Base-by-base conservation (phyloP, 257 asterid genomes). In the Capsicum baccatum region DNA sequence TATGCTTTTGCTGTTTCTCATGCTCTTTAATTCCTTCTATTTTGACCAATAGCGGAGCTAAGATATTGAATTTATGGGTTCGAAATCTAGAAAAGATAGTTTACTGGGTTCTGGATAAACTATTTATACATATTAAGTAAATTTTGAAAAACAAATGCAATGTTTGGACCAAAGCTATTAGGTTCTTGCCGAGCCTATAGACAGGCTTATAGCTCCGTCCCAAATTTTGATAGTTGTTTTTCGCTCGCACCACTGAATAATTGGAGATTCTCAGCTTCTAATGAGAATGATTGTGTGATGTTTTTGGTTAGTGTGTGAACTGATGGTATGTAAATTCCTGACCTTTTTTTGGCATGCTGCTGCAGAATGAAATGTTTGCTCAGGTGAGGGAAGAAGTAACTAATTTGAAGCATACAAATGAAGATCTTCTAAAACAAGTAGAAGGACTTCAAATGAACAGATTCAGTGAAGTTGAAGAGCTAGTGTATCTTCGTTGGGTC, bases 371-470 rank as follows among this genome's bases (percentile, higher is more conserved):
- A n/a, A n/a, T n/a, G n/a, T n/a, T n/a, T n/a, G n/a, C n/a, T n/a
- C n/a, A n/a, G n/a, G n/a, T n/a, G n/a, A n/a, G n/a, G n/a, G n/a
- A n/a, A n/a, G n/a, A n/a, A n/a, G n/a, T 90, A 9, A 88, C 88
- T 74, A 90, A 87, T 56, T 74, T 97, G 86, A 90, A 93, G 59
- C 98, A 92, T 74, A 84, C 93, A 48, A 97, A 95, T 33, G 99
- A 95, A 82, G 98, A 95, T 86, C 97, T 97, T 5, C 89, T 87
- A 21, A 97, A 93, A 87, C 99, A 95, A 89, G 98, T 97, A 17
- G 99, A 97, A 89, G 98, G 98, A 42, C 98, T 97, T 84, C 99
- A 97, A 84, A 93, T 94, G 96, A 97, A 95, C 85, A 90, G 99
- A 80, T 97, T 97, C 88, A 92, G 97, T 58, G 99, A 97, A 89